phyloP scores from a whole-genome alignment of 257 asterid genomes.

The Primulina huaijiensis region DNA sequence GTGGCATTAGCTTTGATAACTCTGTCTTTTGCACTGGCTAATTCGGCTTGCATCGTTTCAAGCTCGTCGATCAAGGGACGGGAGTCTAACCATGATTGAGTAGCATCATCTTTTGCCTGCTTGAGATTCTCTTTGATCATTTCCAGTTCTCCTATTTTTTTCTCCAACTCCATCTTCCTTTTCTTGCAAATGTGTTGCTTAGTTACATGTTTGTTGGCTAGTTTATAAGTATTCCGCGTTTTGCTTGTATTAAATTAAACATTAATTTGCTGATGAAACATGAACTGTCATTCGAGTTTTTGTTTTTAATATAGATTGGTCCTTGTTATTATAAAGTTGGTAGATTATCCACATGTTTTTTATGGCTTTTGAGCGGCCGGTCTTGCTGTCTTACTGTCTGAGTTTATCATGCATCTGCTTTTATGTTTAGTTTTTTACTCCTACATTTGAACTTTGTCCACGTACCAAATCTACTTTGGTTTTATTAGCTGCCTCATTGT shows the following conservation, averaged over 20 bases:
- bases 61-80: constrained; percentile 59
- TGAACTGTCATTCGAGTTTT: neutral
- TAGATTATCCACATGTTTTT: neutral
- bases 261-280: neutral
- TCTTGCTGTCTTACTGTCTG: neutral
- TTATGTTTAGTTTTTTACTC: neutral
- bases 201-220: neutral
- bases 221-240: no score
- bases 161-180: constrained; percentile 11
- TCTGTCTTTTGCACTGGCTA: constrained; percentile 29
- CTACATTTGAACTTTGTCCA: neutral
- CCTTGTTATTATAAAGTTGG: neutral
- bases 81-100: constrained; percentile 66
- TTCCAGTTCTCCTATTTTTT: constrained; percentile 37
- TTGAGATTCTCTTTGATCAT: constrained; percentile 37
- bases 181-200: constrained; percentile 8
- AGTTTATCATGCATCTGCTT: neutral
- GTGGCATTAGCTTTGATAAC: constrained; percentile 22
- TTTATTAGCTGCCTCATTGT: neutral
- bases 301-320: neutral
- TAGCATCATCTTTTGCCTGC: constrained; percentile 59
- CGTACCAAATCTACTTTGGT: neutral
- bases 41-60: constrained; percentile 50
- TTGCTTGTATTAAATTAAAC: neutral
- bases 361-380: neutral